Base-by-base conservation (phyloP, 129 eudicot genomes). In the Tanacetum coccineum region DNA sequence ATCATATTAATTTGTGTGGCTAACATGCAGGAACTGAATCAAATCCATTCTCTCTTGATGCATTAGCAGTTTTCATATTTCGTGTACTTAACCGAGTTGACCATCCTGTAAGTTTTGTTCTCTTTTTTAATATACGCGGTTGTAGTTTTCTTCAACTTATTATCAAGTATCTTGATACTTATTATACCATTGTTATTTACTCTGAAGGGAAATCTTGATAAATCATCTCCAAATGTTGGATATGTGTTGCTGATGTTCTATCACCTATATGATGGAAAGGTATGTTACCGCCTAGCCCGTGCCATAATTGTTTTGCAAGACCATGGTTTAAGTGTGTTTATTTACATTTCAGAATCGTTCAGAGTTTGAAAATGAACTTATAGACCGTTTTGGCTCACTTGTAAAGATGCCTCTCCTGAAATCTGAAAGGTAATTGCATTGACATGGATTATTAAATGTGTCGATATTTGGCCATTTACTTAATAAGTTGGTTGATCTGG, bases 241-340 rank as follows among this genome's bases (percentile, higher is more conserved):
- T 93, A 76, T 78, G 95, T 93, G 58, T 76, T 93, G 87, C 87
- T 93, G 54, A 84, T 93, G 86, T 93, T 93, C 83, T 93, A 93
- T 79, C 86, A 93, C 73, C 85, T 93, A 18, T 93, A 93, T 73
- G 99, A 93, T 48, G 99, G 96, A 72, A 89, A 93, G 95, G 99
- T 88, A 81, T 48, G 67, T 13, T 40, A 39, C 9, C 6, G 15
- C 10, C 8, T 6, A 42, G 25, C 49, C 9, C 28, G 14, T 62
- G 9, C 59, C 64, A 2, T 48, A 9, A 17, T 51, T 62, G 18
- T 10, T 44, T 12, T 9, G 58, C 32, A 3, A 50, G 36, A 25
- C 32, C 3, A 3, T 46, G 70, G 44, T 67, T 70, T 30, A 28
- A 57, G 17, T 15, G 46, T 22, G 42, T 14, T 59, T 28, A 17